These are phyloP conservation scores for Hypoxylon sp. DNA, from an alignment of 2,329 filamentous ascomycete genomes.

Conservation along the genomic window DNA sequence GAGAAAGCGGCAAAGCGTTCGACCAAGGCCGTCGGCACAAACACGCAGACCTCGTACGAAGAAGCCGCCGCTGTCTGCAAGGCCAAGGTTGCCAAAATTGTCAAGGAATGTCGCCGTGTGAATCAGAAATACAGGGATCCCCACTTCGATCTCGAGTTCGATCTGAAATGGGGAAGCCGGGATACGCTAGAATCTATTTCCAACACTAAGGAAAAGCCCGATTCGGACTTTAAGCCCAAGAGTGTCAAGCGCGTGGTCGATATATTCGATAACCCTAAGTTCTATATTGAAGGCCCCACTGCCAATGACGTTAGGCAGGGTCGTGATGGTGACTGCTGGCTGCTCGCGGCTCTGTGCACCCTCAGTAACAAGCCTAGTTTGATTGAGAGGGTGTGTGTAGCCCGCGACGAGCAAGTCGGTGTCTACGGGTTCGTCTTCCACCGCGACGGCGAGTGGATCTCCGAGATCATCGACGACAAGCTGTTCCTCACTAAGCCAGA, in stretches of 20 bases:
- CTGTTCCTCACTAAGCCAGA: constrained; percentile 70
- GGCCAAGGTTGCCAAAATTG: constrained; percentile 74
- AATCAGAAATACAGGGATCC: constrained; percentile 90
- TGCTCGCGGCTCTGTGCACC: constrained; percentile 84
- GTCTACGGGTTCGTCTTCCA: constrained; percentile 91
- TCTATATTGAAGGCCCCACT: constrained; percentile 83
- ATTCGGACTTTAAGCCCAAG: constrained; percentile 59
- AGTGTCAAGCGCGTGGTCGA: constrained; percentile 79
- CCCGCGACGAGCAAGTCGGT: constrained; percentile 78
- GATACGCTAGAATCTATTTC: constrained; percentile 66
- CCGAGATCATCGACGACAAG: constrained; percentile 72
- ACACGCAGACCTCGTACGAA: constrained; percentile 77
- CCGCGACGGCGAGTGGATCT: constrained; percentile 81
- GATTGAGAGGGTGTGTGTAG: constrained; percentile 82
- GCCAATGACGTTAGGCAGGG: constrained; percentile 86
- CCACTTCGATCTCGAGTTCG: constrained; percentile 88
- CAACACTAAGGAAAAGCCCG: constrained; percentile 52
- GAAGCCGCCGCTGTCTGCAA: constrained; percentile 79
- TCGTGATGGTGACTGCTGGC: constrained; percentile 86
- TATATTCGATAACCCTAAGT: constrained; percentile 82
- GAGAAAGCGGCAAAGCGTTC: constrained; percentile 71
- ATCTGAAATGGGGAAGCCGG: constrained; percentile 73
- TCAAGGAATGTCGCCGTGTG: constrained; percentile 77
- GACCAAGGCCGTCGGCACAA: constrained; percentile 66
- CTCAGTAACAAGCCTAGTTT: constrained; percentile 80